Evolutionary conservation across 2,329 filamentous ascomycete species (phyloP).

Genomic region (Parafenestella ontariensis): DNA sequence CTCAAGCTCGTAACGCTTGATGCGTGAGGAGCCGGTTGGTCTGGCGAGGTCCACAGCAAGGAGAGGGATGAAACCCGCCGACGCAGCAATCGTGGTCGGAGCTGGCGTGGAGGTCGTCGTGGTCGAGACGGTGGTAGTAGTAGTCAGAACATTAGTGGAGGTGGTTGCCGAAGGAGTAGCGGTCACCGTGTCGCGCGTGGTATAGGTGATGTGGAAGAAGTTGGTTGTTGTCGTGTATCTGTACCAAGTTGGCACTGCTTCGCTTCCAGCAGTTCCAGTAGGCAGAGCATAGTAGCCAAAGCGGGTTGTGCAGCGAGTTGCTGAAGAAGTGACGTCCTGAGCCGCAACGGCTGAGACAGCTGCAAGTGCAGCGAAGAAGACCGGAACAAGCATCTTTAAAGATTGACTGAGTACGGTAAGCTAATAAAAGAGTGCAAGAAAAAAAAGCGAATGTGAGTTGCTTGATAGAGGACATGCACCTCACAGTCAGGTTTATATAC

Average conservation of each 20-base stretch:
- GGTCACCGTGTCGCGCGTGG: conserved; percentile 21
- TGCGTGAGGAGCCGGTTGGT: conserved; percentile 18
- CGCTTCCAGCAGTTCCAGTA: conserved; percentile 13
- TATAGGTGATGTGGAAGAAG: conserved; percentile 13
- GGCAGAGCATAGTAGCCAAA: conserved; percentile 19
- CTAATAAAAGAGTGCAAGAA: conserved; percentile 10
- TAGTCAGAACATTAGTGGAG: conserved; percentile 24
- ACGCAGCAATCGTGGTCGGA: conserved; percentile 19
- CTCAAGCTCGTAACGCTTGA: conserved; percentile 24
- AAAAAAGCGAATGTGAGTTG: conserved; percentile 26
- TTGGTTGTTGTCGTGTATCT: conserved; percentile 15
- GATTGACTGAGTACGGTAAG: conserved; percentile 7
- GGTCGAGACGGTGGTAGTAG: conserved; percentile 14
- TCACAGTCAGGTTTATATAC: conserved; percentile 5
- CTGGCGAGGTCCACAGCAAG: conserved; percentile 5
- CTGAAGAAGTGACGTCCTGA: conserved; percentile 11
- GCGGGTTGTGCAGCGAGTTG: conserved; percentile 21
- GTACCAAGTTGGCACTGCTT: conserved; percentile 16
- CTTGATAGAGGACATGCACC: conserved; percentile 18
- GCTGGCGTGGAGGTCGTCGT: conserved; percentile 20
- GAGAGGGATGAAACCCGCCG: conserved; percentile 26
- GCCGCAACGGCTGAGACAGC: conserved; percentile 19
- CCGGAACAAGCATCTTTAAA: conserved; percentile 24
- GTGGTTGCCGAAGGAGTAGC: conserved; percentile 30
- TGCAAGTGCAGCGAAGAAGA: conserved; percentile 25